These are phyloP conservation scores for Phanerochaete sordida DNA, from an alignment of 768 basidiomycete genomes.

Conservation along the genomic window DNA sequence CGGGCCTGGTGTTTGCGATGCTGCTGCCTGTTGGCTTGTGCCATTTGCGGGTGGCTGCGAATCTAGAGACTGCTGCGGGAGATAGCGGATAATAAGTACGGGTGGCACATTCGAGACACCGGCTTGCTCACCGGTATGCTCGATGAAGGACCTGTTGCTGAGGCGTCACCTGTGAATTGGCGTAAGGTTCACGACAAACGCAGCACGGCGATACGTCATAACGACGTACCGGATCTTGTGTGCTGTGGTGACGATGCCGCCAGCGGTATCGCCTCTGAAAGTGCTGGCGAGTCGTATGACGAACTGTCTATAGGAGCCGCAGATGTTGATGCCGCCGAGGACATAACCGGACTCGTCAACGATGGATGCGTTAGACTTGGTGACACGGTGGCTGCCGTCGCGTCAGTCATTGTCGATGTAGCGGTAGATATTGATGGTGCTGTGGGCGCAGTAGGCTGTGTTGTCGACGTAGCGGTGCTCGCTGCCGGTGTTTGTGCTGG, in stretches of 20 bases:
- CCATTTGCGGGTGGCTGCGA: slow-evolving; percentile 21
- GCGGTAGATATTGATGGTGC: slow-evolving; percentile 34
- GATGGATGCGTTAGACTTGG: slow-evolving; percentile 87
- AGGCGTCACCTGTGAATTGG: slow-evolving; percentile 14
- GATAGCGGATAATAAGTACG: background rate
- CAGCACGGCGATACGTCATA: background rate
- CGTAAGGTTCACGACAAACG: background rate
- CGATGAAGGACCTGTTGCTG: slow-evolving; percentile 35
- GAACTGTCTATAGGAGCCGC: slow-evolving; percentile 64
- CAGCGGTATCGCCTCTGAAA: slow-evolving; percentile 61
- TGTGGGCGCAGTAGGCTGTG: slow-evolving; percentile 37
- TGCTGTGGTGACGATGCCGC: slow-evolving; percentile 63
- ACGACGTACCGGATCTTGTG: slow-evolving; percentile 45
- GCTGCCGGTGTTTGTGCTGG: slow-evolving; percentile 36
- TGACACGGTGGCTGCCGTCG: slow-evolving; percentile 49
- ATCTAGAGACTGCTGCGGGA: slow-evolving; percentile 3
- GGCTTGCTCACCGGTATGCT: slow-evolving; percentile 22
- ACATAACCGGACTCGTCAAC: slow-evolving; percentile 76
- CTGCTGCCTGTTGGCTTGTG: slow-evolving; percentile 41
- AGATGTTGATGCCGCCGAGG: slow-evolving; percentile 59
- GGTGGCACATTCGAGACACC: background rate
- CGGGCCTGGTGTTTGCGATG: slow-evolving; percentile 43
- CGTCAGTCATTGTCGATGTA: slow-evolving; percentile 34
- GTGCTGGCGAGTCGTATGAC: slow-evolving; percentile 68
- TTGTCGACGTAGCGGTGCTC: slow-evolving; percentile 27